Conservation (phyloP, 176 grass and related monocot species). For the Oryza glaberrima region DNA sequence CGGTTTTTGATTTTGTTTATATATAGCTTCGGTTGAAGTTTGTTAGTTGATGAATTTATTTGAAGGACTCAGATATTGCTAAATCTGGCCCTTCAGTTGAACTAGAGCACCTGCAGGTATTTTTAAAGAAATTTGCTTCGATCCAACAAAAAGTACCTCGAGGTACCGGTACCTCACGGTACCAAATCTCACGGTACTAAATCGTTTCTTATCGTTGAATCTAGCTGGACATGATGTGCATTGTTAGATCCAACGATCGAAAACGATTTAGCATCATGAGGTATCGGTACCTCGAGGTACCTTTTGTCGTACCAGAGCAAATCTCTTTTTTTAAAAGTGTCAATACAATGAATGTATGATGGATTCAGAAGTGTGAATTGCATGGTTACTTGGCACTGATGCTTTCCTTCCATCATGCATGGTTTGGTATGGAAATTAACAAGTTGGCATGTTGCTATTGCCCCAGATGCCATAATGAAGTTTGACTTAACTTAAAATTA, state of each 20-base stretch:
- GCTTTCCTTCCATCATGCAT: not conserved
- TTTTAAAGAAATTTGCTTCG: too few species aligned
- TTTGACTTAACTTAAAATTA: slow-evolving; percentile 6
- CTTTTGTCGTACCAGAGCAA: too few species aligned
- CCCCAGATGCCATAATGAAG: not conserved
- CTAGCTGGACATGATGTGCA: too few species aligned
- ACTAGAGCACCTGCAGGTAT: not conserved
- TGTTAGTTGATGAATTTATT: not conserved
- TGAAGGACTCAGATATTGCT: not conserved
- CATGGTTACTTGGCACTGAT: not conserved
- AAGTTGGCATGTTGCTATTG: not conserved
- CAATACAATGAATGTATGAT: not conserved
- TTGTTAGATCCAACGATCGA: too few species aligned
- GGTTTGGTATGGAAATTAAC: not conserved
- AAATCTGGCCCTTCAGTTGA: not conserved
- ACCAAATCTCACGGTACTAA: too few species aligned
- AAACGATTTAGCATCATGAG: too few species aligned
- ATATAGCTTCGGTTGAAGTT: not conserved
- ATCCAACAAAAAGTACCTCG: too few species aligned
- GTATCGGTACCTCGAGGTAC: too few species aligned
- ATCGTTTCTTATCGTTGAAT: too few species aligned
- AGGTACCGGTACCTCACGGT: too few species aligned
- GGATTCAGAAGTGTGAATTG: not conserved
- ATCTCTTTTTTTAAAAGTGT: not conserved
- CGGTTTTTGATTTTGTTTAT: not conserved